A percentile compares a stretch with the other conserved stretches of the same genome.
Evolutionary conservation across 768 basidiomycete species (phyloP).

Genomic region (Boletus rubropictus): DNA sequence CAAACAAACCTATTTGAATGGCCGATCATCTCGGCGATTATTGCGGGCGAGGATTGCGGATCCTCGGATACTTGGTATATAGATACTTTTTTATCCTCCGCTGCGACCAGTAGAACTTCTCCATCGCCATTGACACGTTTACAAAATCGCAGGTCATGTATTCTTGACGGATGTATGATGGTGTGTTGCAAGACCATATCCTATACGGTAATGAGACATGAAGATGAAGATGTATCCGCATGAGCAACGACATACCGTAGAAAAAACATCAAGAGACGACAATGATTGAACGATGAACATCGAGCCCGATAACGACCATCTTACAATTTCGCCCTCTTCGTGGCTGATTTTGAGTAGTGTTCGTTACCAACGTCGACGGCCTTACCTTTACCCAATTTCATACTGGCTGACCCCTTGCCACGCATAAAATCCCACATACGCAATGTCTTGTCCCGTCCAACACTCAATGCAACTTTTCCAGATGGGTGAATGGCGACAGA

Average conservation of each 20-base stretch:
- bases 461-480: conserved; percentile 85
- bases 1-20: conserved; percentile 72
- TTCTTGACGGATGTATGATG: conserved; percentile 70
- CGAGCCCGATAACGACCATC: conserved; percentile 76
- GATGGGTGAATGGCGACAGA: conserved; percentile 87
- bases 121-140: conserved; percentile 48
- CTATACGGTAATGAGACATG: conserved; percentile 34
- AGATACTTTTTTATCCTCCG: conserved; percentile 85
- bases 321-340: conserved; percentile 86
- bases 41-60: conserved; percentile 39
- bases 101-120: conserved; percentile 75
- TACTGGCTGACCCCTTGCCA: conserved; percentile 84
- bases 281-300: conserved; percentile 77
- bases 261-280: conserved; percentile 75
- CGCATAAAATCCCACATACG: conserved; percentile 99
- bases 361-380: not conserved
- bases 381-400: conserved; percentile 82
- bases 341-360: not conserved
- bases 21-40: conserved; percentile 72
- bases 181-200: conserved; percentile 73
- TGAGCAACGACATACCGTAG: conserved; percentile 45
- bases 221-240: not conserved
- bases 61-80: conserved; percentile 61
- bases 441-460: conserved; percentile 83
- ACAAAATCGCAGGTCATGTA: conserved; percentile 81